Evolutionary conservation across 1,139 yeast species (phyloP), one percentile per base, ranked within the genome.

Genomic region (Protomyces arabidopsidicola): DNA sequence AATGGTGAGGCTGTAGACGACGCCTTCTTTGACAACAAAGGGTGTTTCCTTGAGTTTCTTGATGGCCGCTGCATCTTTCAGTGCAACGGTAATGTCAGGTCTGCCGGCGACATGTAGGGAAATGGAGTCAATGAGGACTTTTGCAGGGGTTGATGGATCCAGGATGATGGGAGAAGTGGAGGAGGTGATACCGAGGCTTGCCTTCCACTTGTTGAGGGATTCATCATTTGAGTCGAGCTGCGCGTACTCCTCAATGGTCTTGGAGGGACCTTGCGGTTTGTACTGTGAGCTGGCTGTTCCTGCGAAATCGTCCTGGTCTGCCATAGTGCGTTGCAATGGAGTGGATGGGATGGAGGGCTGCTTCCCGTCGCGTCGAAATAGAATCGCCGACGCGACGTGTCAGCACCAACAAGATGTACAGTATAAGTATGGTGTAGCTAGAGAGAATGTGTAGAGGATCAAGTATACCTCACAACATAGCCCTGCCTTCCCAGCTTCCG

Each of bases 141-240:
- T 55, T 36, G 73, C 69, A 0, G 93, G 90, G 66, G 86, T 78
- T 6, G 78, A 73, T 45, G 85, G 83, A 34, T 58, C 62, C 45
- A 51, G 53, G 16, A 58, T 52, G 62, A 58, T 58, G 36, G 62
- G 53, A 5, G 83, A 79, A 3, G 80, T 73, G 67, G 78, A 79
- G 31, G 79, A 76, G 45, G 84, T 73, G 67, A 90, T 79, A 0
- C 98, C 98, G 51, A 91, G 79, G 1, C 96, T 87, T 65, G 86
- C 90, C 76, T 91, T 91, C 98, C 98, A 91, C 75, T 88, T 89
- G 68, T 88, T 89, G 69, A 91, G 79, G 52, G 95, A 87, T 75
- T 89, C 97, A 73, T 90, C 98, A 70, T 90, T 89, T 6, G 95
- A 95, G 73, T 90, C 98, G 70, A 90, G 67, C 31, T 70, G 45